Base-by-base conservation (phyloP, 108 stramenopile species). In the Cyclotella baltica region DNA sequence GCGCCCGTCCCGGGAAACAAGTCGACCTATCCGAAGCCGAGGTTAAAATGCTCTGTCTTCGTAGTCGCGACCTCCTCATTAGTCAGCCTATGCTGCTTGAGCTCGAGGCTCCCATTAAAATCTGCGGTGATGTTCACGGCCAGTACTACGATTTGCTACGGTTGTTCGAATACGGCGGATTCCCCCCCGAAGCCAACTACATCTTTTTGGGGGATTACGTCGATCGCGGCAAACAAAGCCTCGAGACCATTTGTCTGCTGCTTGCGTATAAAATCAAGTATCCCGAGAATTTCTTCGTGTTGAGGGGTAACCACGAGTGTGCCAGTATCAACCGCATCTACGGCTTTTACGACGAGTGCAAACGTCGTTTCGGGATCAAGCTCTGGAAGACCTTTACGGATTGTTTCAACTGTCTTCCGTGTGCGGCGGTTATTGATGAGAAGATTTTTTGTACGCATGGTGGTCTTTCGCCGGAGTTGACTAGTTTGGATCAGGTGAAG, bases 401-500 rank as follows among this genome's bases (percentile, higher is more conserved):
- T 79, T 98, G 98, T 85, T 99, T 99, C 91, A 91, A 95, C 80
- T 99, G 99, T 77, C 96, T 99, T 30, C 99, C 99, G 28, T 98
- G 98, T 70, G 97, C 98, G 19, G 99, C 98, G 22, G 97, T 99
- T 65, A 96, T 99, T 65, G 99, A 99, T 77, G 99, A 99, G 80
- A 99, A 99, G 93, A 99, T 99, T 67, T 97, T 99, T 72, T 99
- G 99, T 91, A 98, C 97, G 89, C 99, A 99, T 79, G 99, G 99
- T 25, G 98, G 98, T 20, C 85, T 98, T 48, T 95, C 93, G 67
- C 99, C 99, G 11, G 98, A 99, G 77, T 87, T 99, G 25, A 92
- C 93, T 52, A 96, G 91, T 76, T 74, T 99, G 77, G 99, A 99
- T 80, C 98, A 99, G 81, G 95, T 98, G 67, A 96, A 97, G 79